Conservation (phyloP, 2,329 filamentous ascomycete genomes). For the Cylindrodendrum hubeiense region DNA sequence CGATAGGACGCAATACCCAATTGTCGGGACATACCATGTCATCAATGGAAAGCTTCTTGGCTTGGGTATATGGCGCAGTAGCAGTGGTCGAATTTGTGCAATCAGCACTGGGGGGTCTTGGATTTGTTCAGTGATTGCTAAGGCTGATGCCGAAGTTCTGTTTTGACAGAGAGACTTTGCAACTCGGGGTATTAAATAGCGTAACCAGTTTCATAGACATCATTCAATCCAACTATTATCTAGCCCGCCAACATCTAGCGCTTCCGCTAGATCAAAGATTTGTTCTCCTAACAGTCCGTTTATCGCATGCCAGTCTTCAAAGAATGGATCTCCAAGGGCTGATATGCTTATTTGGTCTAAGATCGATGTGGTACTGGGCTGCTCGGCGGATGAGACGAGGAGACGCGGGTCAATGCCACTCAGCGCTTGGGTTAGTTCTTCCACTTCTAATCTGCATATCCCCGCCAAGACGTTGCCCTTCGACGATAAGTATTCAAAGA, state of each 20-base stretch:
- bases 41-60: conserved; percentile 46
- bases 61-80: conserved; percentile 48
- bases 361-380: background rate
- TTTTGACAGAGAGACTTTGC: no score
- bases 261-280: background rate
- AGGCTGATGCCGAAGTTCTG: background rate
- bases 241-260: background rate
- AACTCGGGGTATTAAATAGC: no score
- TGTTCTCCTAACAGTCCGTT: background rate
- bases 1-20: conserved; percentile 42
- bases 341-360: background rate
- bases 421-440: conserved; percentile 16
- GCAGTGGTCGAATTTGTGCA: conserved; percentile 47
- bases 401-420: background rate
- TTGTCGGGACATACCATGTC: conserved; percentile 51
- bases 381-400: background rate
- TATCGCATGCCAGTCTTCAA: background rate
- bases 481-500: conserved; percentile 12
- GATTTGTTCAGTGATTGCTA: conserved; percentile 49
- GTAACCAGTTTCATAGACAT: background rate
- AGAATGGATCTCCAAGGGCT: background rate
- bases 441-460: conserved; percentile 14
- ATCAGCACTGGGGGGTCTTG: conserved; percentile 49
- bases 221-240: background rate
- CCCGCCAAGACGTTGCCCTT: conserved; percentile 12